phyloP scores from a whole-genome alignment of 352 stramenopile species.

The Globisporangium alternatum region DNA sequence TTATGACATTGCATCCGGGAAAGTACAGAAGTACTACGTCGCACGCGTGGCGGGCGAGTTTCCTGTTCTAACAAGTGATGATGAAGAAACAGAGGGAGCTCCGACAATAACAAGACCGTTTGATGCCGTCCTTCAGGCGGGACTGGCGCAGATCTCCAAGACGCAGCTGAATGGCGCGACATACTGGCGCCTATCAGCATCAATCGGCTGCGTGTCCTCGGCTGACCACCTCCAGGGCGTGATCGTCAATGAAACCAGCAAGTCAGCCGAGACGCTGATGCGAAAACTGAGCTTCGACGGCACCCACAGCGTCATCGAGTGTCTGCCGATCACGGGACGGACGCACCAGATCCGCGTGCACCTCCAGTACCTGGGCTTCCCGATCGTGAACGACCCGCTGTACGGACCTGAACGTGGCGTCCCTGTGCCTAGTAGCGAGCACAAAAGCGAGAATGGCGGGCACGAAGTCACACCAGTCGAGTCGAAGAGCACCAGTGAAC shows the following conservation, averaged over 20 bases:
- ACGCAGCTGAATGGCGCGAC: conserved; percentile 7
- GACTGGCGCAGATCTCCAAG: conserved; percentile 9
- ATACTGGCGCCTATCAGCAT: conserved; percentile 41
- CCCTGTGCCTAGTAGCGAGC: not conserved
- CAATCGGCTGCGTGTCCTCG: conserved; percentile 27
- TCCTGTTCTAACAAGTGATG: conserved; percentile 15
- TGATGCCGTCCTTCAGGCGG: conserved; percentile 16
- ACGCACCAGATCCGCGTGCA: conserved; percentile 97
- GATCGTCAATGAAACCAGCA: conserved; percentile 13
- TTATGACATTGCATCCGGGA: conserved; percentile 31
- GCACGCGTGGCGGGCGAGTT: conserved; percentile 46
- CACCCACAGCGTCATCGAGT: conserved; percentile 80
- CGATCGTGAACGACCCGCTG: conserved; percentile 94
- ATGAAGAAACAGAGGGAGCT: conserved; percentile 12
- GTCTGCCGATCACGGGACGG: conserved; percentile 87
- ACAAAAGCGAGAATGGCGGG: not conserved
- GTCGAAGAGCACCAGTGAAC: not conserved
- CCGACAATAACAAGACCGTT: conserved; percentile 8
- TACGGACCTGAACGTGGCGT: conserved; percentile 62
- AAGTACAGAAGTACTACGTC: conserved; percentile 55
- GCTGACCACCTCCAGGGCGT: conserved; percentile 24
- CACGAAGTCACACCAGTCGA: not conserved
- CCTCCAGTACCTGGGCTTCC: conserved; percentile 80
- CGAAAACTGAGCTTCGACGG: conserved; percentile 18
- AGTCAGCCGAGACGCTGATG: conserved; percentile 43